These are phyloP conservation scores for Gossypium raimondii DNA, from an alignment of 345 rosid species.

Conservation along the genomic window DNA sequence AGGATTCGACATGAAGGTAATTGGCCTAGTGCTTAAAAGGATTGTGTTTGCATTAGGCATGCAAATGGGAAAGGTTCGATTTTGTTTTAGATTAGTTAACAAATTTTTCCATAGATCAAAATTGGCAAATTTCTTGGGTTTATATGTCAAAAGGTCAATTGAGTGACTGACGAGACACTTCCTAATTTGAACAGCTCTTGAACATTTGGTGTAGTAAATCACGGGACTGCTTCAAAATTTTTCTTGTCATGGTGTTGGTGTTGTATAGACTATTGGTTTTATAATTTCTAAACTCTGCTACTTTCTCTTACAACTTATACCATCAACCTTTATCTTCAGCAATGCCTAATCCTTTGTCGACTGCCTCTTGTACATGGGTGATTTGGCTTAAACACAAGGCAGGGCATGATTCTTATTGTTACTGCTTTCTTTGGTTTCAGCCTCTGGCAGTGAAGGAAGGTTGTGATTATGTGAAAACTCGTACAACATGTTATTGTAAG, in stretches of 20 bases:
- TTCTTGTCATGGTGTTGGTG: not conserved
- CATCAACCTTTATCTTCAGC: not conserved
- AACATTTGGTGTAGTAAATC: not conserved
- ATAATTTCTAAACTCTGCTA: not conserved
- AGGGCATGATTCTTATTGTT: not conserved
- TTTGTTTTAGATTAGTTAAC: not conserved
- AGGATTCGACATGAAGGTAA: not conserved
- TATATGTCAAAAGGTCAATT: not conserved
- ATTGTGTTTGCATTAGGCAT: not conserved
- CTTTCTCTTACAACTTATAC: not conserved
- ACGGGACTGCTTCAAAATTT: not conserved
- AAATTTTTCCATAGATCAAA: not conserved
- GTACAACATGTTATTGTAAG: slow-evolving; percentile 11
- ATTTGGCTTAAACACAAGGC: not conserved
- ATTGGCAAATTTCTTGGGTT: not conserved
- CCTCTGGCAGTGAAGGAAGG: slow-evolving; percentile 16
- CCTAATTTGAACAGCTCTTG: not conserved
- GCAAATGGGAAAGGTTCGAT: not conserved
- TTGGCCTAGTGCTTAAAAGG: not conserved
- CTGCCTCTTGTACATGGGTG: not conserved
- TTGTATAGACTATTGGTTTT: not conserved
- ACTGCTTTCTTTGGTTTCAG: slow-evolving; percentile 5
- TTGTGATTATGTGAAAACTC: not conserved
- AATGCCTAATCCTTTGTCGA: not conserved
- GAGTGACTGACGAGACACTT: not conserved